Conservation (phyloP, 176 grass and related monocot genomes). For the Aegilops bicornis region DNA sequence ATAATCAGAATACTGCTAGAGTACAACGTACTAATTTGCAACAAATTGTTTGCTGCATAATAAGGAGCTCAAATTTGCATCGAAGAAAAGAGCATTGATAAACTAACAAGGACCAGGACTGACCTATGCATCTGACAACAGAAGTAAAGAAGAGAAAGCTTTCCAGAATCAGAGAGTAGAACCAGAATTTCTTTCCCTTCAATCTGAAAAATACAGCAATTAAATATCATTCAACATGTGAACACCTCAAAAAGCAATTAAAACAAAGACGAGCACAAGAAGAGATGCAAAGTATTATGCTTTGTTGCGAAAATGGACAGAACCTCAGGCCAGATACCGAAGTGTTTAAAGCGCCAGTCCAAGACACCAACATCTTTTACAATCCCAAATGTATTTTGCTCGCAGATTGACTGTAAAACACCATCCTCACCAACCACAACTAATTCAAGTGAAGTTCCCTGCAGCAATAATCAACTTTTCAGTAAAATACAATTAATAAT, state of each 20-base stretch:
- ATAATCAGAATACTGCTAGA: not conserved
- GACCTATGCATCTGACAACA: slow-evolving; percentile 94
- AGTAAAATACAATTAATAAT: not conserved
- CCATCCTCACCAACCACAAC: slow-evolving; percentile 74
- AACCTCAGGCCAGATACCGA: slow-evolving; percentile 53
- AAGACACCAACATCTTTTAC: slow-evolving; percentile 92
- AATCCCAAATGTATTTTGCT: slow-evolving; percentile 85
- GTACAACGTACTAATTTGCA: slow-evolving; percentile 14
- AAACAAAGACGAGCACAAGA: not conserved
- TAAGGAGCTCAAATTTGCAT: not conserved
- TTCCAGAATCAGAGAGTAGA: slow-evolving; percentile 95
- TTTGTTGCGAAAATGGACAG: slow-evolving; percentile 2
- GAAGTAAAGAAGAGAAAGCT: slow-evolving; percentile 91
- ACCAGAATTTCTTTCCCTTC: slow-evolving; percentile 84
- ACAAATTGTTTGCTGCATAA: not conserved
- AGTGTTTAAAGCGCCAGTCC: slow-evolving; percentile 56
- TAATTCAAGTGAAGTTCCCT: slow-evolving; percentile 94
- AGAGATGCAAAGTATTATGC: slow-evolving; percentile 1
- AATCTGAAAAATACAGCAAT: slow-evolving; percentile 51
- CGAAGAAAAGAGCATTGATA: slow-evolving; percentile 10
- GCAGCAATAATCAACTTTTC: slow-evolving; percentile 31
- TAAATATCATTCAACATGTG: slow-evolving; percentile 9
- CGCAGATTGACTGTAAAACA: slow-evolving; percentile 80
- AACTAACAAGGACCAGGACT: slow-evolving; percentile 30
- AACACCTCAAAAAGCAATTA: not conserved